Conservation (phyloP, 2,329 filamentous ascomycete genomes). For the Botrytis paeoniae region DNA sequence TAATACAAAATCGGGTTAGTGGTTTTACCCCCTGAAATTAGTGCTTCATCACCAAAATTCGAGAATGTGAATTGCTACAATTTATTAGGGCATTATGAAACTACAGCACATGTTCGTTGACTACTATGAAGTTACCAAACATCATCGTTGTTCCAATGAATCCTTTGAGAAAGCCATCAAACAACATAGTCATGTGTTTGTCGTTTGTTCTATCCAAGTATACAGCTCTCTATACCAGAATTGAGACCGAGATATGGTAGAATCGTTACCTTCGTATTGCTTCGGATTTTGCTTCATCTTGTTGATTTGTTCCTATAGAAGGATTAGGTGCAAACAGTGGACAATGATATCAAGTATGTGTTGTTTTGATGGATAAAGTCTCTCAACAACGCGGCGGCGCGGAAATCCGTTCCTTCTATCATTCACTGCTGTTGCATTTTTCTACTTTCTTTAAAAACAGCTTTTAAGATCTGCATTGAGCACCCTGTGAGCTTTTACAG, state of each 20-base stretch:
- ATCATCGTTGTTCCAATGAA: rapidly evolving
- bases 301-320: rapidly evolving
- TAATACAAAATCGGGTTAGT: not conserved
- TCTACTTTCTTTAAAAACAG: not conserved
- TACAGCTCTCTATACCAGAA: not conserved
- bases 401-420: not conserved
- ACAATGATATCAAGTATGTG: not conserved
- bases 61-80: not conserved
- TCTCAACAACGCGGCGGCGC: not conserved
- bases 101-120: not conserved
- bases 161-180: not conserved
- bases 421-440: not conserved
- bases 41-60: not conserved
- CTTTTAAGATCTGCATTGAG: not conserved
- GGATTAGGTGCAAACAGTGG: not conserved
- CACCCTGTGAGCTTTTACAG: not conserved
- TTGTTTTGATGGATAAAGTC: not conserved
- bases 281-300: not conserved
- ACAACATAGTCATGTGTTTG: not conserved
- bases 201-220: not conserved
- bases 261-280: not conserved
- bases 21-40: not conserved
- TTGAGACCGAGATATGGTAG: not conserved
- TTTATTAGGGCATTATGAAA: not conserved
- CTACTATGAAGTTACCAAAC: not conserved